Conservation (phyloP, 345 rosid species). For the Stellera chamaejasme region DNA sequence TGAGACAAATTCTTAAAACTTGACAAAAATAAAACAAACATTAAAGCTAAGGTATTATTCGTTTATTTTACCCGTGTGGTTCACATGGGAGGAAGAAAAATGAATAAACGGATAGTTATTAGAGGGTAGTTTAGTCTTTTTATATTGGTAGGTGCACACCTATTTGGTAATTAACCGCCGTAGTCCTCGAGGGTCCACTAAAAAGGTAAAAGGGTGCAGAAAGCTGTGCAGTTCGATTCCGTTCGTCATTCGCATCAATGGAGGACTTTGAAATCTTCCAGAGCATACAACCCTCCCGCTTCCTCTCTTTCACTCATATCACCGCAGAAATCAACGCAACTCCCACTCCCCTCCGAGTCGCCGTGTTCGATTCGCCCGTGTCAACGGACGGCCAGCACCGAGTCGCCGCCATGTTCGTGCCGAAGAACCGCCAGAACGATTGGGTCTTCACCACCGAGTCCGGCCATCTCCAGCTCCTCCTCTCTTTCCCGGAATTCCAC, state of each 20-base stretch:
- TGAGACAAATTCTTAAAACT: too few species aligned
- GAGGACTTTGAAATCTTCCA: conserved; percentile 48
- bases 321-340: conserved; percentile 16
- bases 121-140: too few species aligned
- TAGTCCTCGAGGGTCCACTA: too few species aligned
- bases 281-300: conserved; percentile 50
- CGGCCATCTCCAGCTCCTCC: conserved; percentile 82
- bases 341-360: conserved; percentile 46
- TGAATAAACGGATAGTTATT: too few species aligned
- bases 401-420: conserved; percentile 69
- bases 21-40: too few species aligned
- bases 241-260: conserved; percentile 20
- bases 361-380: conserved; percentile 72
- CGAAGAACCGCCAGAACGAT: conserved; percentile 57
- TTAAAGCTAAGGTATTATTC: too few species aligned
- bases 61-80: too few species aligned
- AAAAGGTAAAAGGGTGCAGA: too few species aligned
- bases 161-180: too few species aligned
- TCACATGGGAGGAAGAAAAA: too few species aligned
- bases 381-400: neutral
- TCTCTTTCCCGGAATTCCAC: conserved; percentile 40
- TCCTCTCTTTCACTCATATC: conserved; percentile 60
- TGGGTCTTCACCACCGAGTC: conserved; percentile 86
- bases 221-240: too few species aligned
- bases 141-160: too few species aligned